Base-by-base conservation (phyloP, 1,284 basidiomycete genomes). In the Papiliotrema terrestris region DNA sequence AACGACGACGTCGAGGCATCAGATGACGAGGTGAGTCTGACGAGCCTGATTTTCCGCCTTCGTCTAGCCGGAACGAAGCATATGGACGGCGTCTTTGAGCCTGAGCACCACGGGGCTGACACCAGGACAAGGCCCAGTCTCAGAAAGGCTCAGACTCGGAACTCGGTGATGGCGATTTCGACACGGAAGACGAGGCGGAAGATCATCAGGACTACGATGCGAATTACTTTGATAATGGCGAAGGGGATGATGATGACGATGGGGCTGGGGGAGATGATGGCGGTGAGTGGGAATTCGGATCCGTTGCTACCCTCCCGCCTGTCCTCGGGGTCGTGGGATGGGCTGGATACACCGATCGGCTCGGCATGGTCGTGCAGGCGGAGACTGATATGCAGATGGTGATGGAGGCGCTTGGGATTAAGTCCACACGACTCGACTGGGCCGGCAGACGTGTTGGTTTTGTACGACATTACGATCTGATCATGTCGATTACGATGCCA, bases 161-260 rank as follows among this genome's bases (percentile, higher is more conserved):
- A 1, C 29, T 32, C 29, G 61, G 52, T 4, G 68, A 71, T 41
- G 66, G 64, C 47, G 69, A 75, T 58, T 69, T 72, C 55, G 74
- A 75, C 54, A 75, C 71, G 47, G 73, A 75, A 35, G 75, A 73
- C 44, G 69, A 69, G 14, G 70, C 69, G 25, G 67, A 67, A 26
- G 74, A 76, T 63, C 73, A 77, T 60, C 71, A 72, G 55, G 76
- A 77, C 59, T 77, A 77, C 45, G 76, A 75, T 52, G 64, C 66
- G 6, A 75, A 77, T 39, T 76, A 77, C 64, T 77, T 77, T 59
- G 76, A 77, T 53, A 75, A 75, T 54, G 75, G 75, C 29, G 73
- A 75, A 62, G 73, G 70, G 5, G 75, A 76, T 43, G 75, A 74
- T 43, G 74, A 74, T 42, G 75, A 74, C 45, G 73, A 74, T 50